Base-by-base conservation (phyloP, 192 early-diverging fungal species). In the Chytriomyces sp. region DNA sequence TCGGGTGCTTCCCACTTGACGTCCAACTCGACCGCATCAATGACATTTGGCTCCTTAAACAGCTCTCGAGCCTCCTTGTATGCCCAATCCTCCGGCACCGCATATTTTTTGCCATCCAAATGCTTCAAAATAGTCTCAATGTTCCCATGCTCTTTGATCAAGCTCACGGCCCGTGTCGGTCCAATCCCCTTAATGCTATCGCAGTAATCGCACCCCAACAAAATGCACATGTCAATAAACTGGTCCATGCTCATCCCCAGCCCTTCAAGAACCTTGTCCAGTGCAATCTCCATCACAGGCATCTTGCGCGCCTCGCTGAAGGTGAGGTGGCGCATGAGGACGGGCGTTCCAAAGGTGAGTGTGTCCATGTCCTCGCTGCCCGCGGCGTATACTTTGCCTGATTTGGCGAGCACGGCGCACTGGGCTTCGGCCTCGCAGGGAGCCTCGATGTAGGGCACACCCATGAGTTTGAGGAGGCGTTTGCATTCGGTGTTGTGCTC, bases 291-390 rank as follows among this genome's bases (percentile, higher is more conserved):
- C 63, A 87, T 86, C 70, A 99, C 96, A 3, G 93, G 94, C 86
- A 92, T 75, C 73, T 97, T 98, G 40, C 91, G 89, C 17, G 87
- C 84, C 40, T 98, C 96, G 62, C 91, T 92, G 74, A 92, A 93
- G 0, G 97, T 99, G 64, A 99, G 79, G 70, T 98, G 94, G 14
- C 97, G 89, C 39, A 99, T 68, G 12, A 99, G 78, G 38, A 96
- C 85, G 0, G 97, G 94, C 0, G 95, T 80, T 12, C 89, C 90
- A 80, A 99, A 99, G 14, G 94, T 92, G 54, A 99, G 81, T 0
- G 97, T 99, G 69, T 99, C 97, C 96, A 99, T 98, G 81, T 99
- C 97, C 73, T 99, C 96, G 10, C 94, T 96, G 22, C 93, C 96
- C 17, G 95, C 94, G 32, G 92, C 97, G 77, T 89, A 97, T 2